phyloP scores from a whole-genome alignment of 768 basidiomycete species.

The Suillus bovinus region DNA sequence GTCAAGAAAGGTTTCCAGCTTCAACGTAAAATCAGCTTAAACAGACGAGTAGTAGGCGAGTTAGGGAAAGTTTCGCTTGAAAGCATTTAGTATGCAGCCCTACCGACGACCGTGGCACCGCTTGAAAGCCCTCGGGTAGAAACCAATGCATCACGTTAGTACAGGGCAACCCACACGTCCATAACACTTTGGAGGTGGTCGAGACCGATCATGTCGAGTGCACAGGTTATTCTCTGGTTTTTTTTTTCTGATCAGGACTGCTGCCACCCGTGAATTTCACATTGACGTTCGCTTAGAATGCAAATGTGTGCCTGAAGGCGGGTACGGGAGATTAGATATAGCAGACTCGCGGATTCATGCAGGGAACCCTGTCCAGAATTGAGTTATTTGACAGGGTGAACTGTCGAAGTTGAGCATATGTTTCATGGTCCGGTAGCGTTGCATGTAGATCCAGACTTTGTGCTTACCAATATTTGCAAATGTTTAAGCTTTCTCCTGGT shows the following conservation, averaged over 20 bases:
- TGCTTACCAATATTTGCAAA: background rate
- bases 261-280: background rate
- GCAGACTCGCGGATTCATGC: background rate
- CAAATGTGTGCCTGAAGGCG: background rate
- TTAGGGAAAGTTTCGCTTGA: background rate
- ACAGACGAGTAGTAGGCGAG: background rate
- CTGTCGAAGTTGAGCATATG: background rate
- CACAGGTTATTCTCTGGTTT: background rate
- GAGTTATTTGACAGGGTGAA: background rate
- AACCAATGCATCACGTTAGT: background rate
- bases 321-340: background rate
- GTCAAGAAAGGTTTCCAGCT: background rate
- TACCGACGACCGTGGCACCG: background rate
- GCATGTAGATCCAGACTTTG: too few relatives aligned
- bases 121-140: background rate
- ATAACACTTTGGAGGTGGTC: background rate
- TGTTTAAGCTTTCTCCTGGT: background rate
- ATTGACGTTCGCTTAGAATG: constrained; percentile 2
- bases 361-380: background rate
- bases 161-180: background rate
- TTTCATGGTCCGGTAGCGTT: background rate
- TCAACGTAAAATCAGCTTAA: background rate
- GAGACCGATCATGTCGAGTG: background rate
- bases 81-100: background rate
- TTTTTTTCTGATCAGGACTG: background rate